Base-by-base conservation (phyloP, 345 rosid species). In the Acer negundo region DNA sequence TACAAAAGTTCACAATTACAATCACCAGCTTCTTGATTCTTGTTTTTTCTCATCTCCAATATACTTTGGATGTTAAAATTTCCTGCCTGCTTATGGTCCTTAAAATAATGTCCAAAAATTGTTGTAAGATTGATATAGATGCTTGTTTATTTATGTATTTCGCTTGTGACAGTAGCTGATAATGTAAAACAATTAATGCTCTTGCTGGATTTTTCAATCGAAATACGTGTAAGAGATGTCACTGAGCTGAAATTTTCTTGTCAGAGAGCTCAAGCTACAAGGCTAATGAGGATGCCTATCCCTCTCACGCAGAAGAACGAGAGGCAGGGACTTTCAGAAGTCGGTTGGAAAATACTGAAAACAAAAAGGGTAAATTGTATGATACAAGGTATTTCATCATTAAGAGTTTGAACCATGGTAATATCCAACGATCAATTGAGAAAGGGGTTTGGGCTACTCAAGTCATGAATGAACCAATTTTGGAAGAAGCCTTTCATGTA, bases 401-500 rank as follows among this genome's bases (percentile, higher is more conserved):
- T 90, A 95, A 95, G 87, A 95, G 99, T 89, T 88, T 95, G 80
- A 93, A 90, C 77, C 89, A 90, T 82, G 85, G 90, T 28, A 95
- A 95, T 75, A 85, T 95, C 82, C 95, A 84, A 85, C 86, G 86
- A 38, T 92, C 99, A 61, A 78, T 93, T 12, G 91, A 90, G 81
- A 92, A 80, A 83, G 99, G 95, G 73, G 90, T 93, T 70, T 95
- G 98, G 99, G 99, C 99, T 78, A 95, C 99, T 82, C 98, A 95
- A 85, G 98, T 95, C 72, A 93, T 92, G 98, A 95, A 95, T 85
- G 99, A 95, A 86, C 98, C 98, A 73, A 93, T 95, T 79, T 71
- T 92, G 86, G 97, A 95, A 82, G 99, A 93, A 63, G 97, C 97
- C 78, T 95, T 93, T 90, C 86, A 82, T 84, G 98, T 93, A 86